A percentile compares a stretch with the other conserved stretches of the same genome.
These are phyloP conservation scores for Cenococcum geophilum DNA, from an alignment of 495 filamentous ascomycete species.

Conservation along the genomic window DNA sequence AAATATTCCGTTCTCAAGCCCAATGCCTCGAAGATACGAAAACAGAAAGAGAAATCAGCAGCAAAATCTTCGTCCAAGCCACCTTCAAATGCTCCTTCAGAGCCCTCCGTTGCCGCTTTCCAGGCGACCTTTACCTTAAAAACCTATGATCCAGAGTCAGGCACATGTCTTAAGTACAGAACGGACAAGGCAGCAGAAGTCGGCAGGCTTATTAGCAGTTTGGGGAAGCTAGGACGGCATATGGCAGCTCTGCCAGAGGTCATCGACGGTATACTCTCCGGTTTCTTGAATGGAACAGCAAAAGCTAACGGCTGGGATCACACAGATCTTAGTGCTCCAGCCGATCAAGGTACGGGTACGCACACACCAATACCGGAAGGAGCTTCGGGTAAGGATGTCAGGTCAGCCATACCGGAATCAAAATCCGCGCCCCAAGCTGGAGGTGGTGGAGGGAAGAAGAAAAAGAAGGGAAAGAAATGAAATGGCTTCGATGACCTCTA, in stretches of 20 bases:
- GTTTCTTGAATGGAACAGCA: background rate
- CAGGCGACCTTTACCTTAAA: constrained; percentile 73
- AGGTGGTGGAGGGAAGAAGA: constrained; percentile 36
- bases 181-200: constrained; percentile 66
- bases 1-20: constrained; percentile 66
- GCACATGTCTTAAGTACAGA: constrained; percentile 49
- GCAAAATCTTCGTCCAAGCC: constrained; percentile 21
- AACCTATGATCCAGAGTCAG: constrained; percentile 79
- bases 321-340: constrained; percentile 18
- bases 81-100: constrained; percentile 15
- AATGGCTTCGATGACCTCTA: background rate
- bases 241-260: constrained; percentile 56
- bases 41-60: constrained; percentile 28
- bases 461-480: constrained; percentile 43
- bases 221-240: constrained; percentile 60
- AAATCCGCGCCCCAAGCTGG: constrained; percentile 10
- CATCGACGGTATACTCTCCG: constrained; percentile 31
- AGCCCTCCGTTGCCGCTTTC: constrained; percentile 32
- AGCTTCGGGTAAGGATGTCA: constrained; percentile 12
- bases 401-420: constrained; percentile 4
- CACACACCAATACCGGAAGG: constrained; percentile 16
- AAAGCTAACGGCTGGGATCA: background rate
- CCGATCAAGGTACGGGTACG: constrained; percentile 5
- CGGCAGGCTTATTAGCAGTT: constrained; percentile 63
- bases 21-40: constrained; percentile 34